Percentiles rank a stretch among this genome's conserved stretches.
These are phyloP conservation scores for Pontederia paniculata DNA, from an alignment of 176 grass and related monocot species.

Conservation along the genomic window DNA sequence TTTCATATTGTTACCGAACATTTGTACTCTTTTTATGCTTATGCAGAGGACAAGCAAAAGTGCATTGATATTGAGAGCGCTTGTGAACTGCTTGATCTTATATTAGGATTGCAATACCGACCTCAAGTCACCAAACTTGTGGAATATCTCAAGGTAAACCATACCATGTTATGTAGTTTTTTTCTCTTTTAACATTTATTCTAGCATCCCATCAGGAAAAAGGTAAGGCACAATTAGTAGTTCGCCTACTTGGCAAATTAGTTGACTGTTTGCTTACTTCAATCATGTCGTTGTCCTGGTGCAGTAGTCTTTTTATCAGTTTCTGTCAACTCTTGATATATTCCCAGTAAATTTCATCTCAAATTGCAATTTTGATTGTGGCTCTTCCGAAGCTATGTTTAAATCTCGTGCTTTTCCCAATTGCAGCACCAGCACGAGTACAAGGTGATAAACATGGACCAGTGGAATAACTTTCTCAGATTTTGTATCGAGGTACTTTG, in stretches of 20 bases:
- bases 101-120: constrained; percentile 63
- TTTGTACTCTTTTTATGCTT: constrained; percentile 21
- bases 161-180: neutral
- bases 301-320: no score
- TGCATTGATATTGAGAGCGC: constrained; percentile 87
- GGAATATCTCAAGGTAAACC: constrained; percentile 73
- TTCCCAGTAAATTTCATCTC: no score
- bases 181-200: neutral
- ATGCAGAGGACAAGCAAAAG: constrained; percentile 90
- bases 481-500: constrained; percentile 81
- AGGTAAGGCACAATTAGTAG: no score
- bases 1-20: constrained; percentile 17
- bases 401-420: constrained; percentile 11
- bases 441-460: constrained; percentile 99
- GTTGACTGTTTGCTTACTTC: no score
- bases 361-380: no score
- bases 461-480: constrained; percentile 92
- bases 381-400: no score
- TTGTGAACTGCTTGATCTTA: constrained; percentile 81
- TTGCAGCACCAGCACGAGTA: constrained; percentile 84
- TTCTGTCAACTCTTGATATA: no score
- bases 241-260: no score
- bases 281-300: no score
- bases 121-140: constrained; percentile 71
- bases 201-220: neutral